phyloP scores from a whole-genome alignment of 108 stramenopile genomes.

The Mediolabrus comicus region DNA sequence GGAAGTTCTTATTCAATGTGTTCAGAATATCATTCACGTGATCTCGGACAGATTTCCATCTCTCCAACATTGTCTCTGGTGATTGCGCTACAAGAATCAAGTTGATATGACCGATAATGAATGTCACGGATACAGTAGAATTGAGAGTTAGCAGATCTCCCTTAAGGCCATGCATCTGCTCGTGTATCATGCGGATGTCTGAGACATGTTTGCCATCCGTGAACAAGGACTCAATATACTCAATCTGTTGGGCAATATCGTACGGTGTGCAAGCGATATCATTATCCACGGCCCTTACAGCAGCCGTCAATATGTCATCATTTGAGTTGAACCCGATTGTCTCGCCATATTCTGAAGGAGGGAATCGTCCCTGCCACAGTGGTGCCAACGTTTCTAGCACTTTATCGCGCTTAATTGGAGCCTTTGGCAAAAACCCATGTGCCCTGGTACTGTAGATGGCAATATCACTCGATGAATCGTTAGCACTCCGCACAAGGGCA shows the following conservation, averaged over 20 bases:
- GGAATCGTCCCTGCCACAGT: conserved; percentile 25
- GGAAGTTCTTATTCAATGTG: neutral
- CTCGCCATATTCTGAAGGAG: conserved; percentile 4
- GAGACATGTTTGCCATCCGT: neutral
- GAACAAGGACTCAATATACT: conserved; percentile 11
- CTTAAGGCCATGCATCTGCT: conserved; percentile 19
- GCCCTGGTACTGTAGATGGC: conserved; percentile 34
- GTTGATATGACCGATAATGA: conserved; percentile 12
- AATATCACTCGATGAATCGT: conserved; percentile 47
- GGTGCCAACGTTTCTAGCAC: conserved; percentile 38
- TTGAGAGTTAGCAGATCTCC: conserved; percentile 18
- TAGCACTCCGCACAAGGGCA: conserved; percentile 51
- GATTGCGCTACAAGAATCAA: conserved; percentile 8
- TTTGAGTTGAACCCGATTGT: conserved; percentile 1
- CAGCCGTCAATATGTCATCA: neutral
- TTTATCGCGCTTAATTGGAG: conserved; percentile 24
- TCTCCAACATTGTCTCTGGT: neutral
- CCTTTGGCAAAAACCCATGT: conserved; percentile 50
- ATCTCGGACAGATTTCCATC: conserved; percentile 5
- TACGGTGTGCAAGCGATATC: conserved; percentile 2
- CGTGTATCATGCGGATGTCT: conserved; percentile 4
- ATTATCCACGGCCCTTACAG: neutral
- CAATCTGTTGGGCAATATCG: conserved; percentile 6
- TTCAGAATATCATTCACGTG: conserved; percentile 3
- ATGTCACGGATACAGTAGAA: conserved; percentile 2